A percentile compares a stretch with the other conserved stretches of the same genome.
Conservation (phyloP, 768 basidiomycete species). For the Leccinum variicolor region DNA sequence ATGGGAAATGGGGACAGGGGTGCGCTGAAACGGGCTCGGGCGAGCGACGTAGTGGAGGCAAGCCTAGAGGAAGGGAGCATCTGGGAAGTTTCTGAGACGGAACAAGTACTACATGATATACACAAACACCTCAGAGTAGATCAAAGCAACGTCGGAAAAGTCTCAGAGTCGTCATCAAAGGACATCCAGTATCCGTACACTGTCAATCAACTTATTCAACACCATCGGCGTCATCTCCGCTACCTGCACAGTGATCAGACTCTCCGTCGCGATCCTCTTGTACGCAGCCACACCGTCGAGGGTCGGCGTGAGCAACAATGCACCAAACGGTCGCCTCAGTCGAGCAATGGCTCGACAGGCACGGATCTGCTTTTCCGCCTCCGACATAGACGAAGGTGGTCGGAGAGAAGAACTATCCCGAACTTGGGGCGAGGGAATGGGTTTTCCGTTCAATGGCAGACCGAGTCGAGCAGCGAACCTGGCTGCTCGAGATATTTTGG, state of each 20-base stretch:
- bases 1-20: too few species aligned
- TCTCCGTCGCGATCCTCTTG: conserved; percentile 8
- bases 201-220: background rate
- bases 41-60: too few species aligned
- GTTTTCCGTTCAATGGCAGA: background rate
- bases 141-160: too few species aligned
- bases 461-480: background rate
- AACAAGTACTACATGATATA: too few species aligned
- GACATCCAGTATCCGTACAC: conserved; percentile 5
- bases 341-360: background rate
- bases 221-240: background rate
- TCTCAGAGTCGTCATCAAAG: background rate
- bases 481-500: background rate
- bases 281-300: conserved; percentile 1
- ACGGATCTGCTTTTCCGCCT: background rate
- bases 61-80: too few species aligned
- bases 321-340: conserved; percentile 8
- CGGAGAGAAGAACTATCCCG: too few species aligned
- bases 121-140: too few species aligned
- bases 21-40: too few species aligned
- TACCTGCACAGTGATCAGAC: conserved; percentile 4
- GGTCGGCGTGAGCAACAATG: conserved; percentile 5
- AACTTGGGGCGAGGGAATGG: background rate
- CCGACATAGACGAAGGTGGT: too few species aligned
- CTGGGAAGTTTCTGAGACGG: too few species aligned